Percentiles rank a stretch among this genome's conserved stretches.
These are phyloP conservation scores for Solanum acaule DNA, from an alignment of 257 asterid genomes.

Conservation along the genomic window DNA sequence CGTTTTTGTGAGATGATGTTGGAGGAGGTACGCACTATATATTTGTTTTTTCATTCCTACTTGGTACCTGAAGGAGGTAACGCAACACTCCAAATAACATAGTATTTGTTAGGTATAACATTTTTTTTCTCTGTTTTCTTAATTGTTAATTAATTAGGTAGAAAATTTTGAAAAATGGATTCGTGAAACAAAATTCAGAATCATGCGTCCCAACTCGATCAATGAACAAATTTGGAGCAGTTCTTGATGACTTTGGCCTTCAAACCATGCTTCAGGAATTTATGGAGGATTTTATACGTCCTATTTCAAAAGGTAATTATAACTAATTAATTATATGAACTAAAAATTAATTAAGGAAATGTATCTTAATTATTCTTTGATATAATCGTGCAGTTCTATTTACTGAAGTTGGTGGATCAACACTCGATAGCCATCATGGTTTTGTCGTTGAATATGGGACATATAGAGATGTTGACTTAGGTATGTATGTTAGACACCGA, in stretches of 20 bases:
- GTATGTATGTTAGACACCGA: slow-evolving; percentile 16
- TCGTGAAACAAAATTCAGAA: slow-evolving; percentile 90
- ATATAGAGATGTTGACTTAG: slow-evolving; percentile 78
- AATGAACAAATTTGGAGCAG: slow-evolving; percentile 86
- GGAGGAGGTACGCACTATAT: slow-evolving; percentile 97
- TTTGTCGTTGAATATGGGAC: slow-evolving; percentile 89
- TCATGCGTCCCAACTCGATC: slow-evolving; percentile 92
- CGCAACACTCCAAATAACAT: no score
- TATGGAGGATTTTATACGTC: slow-evolving; percentile 79
- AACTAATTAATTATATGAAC: neutral
- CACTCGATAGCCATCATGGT: slow-evolving; percentile 90
- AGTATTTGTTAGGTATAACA: neutral
- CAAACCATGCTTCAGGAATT: slow-evolving; percentile 77
- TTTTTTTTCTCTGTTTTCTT: neutral
- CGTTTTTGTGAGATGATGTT: slow-evolving; percentile 74
- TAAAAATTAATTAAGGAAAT: neutral
- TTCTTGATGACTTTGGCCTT: slow-evolving; percentile 97
- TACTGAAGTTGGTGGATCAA: slow-evolving; percentile 83
- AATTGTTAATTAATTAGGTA: slow-evolving; percentile 42
- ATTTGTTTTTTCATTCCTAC: no score
- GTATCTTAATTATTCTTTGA: neutral
- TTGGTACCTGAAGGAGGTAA: no score
- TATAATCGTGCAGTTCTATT: slow-evolving; percentile 56
- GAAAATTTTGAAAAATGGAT: slow-evolving; percentile 95
- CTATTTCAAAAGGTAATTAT: slow-evolving; percentile 55